Conservation (phyloP, 129 eudicot species). For the Flaveria trinervia region DNA sequence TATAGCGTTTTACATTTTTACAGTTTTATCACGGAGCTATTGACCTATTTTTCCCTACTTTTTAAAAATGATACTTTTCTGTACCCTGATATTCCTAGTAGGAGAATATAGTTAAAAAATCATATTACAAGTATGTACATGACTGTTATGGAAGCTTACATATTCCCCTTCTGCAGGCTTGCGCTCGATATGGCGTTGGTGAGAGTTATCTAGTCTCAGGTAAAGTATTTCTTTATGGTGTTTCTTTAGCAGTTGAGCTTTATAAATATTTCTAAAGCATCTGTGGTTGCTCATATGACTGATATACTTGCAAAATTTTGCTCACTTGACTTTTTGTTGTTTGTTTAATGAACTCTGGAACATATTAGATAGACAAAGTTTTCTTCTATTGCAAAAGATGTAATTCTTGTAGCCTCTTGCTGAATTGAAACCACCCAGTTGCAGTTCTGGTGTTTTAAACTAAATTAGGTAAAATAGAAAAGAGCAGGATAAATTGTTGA, state of each 20-base stretch:
- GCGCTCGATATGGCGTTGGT: slow-evolving; percentile 52
- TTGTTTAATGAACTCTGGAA: not conserved
- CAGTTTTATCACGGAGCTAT: slow-evolving; percentile 1
- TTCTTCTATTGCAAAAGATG: not conserved
- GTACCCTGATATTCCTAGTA: not conserved
- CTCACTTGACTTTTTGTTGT: not conserved
- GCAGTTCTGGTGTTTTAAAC: not conserved
- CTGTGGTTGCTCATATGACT: not conserved
- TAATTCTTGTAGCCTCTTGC: not conserved
- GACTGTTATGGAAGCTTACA: slow-evolving; percentile 20
- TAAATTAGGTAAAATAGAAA: not conserved
- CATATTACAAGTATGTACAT: not conserved
- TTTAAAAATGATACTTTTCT: not conserved
- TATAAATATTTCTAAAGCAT: not conserved
- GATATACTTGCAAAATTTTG: not conserved
- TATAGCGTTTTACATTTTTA: not conserved
- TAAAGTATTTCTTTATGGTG: slow-evolving; percentile 26
- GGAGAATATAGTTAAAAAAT: slow-evolving; percentile 5
- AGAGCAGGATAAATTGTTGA: not conserved
- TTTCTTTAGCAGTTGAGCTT: not conserved
- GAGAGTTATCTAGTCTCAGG: slow-evolving; percentile 70
- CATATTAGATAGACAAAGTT: not conserved
- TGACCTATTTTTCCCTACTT: slow-evolving; percentile 2
- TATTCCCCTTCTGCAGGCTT: slow-evolving; percentile 26
- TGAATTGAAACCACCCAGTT: not conserved